Evolutionary conservation across 2,329 filamentous ascomycete genomes (phyloP).

Genomic region (Phialophora tarda): DNA sequence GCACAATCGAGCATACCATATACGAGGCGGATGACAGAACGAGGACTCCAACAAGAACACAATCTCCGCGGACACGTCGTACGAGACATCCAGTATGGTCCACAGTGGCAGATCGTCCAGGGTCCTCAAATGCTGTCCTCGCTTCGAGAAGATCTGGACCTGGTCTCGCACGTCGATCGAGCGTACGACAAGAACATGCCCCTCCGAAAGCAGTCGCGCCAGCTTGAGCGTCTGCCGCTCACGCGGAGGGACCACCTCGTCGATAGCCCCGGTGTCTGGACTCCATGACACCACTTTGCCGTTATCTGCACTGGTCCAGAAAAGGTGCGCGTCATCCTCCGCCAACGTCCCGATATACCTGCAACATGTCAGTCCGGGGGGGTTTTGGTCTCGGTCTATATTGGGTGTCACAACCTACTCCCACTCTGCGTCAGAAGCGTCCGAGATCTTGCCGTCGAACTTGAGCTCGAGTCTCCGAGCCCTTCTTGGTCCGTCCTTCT

Average conservation of each 20-base stretch:
- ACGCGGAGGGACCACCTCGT: constrained; percentile 7
- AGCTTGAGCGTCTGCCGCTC: constrained; percentile 9
- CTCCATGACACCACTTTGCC: constrained; percentile 16
- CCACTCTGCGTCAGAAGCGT: constrained; percentile 8
- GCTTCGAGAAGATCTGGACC: constrained; percentile 16
- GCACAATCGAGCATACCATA: constrained; percentile 13
- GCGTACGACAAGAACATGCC: constrained; percentile 13
- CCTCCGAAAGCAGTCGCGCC: constrained; percentile 11
- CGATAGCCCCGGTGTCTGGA: background rate
- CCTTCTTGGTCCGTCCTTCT: background rate
- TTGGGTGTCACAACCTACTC: constrained; percentile 4
- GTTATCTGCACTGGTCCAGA: constrained; percentile 21
- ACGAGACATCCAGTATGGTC: constrained; percentile 18
- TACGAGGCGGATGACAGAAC: constrained; percentile 14
- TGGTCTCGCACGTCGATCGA: constrained; percentile 23
- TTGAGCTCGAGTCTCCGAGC: constrained; percentile 1
- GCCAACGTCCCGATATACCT: constrained; percentile 11
- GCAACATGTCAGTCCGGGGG: no score
- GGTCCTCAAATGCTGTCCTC: constrained; percentile 2
- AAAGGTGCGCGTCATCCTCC: constrained; percentile 2
- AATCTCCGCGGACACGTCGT: constrained; percentile 3
- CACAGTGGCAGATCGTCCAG: constrained; percentile 16
- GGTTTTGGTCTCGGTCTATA: no score
- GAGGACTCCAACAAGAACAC: constrained; percentile 19
- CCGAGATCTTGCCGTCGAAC: constrained; percentile 9